Evolutionary conservation across 306 rosid genomes (phyloP).

Genomic region (Castanopsis chinensis): DNA sequence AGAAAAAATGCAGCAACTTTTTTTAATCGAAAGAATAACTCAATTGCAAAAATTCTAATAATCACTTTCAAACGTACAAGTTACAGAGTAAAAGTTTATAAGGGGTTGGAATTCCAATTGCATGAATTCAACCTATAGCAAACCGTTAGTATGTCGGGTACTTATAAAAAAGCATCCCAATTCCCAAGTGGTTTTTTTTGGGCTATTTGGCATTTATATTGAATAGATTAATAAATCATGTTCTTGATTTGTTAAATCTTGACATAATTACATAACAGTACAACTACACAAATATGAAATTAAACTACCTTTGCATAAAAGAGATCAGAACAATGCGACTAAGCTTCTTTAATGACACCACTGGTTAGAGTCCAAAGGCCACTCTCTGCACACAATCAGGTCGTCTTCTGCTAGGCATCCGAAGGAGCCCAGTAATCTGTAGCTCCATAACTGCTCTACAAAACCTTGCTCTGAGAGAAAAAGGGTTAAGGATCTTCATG

Average conservation of each 20-base stretch:
- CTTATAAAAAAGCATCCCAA: neutral
- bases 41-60: no score
- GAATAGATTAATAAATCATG: neutral
- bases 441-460: conserved; percentile 83
- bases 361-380: conserved; percentile 69
- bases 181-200: neutral
- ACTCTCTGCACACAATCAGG: conserved; percentile 81
- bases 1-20: no score
- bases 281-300: neutral
- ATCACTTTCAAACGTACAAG: no score
- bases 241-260: neutral
- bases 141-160: neutral
- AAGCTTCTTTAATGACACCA: neutral
- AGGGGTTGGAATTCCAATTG: neutral
- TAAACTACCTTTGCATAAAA: neutral
- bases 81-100: neutral
- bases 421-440: conserved; percentile 78
- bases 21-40: no score
- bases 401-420: conserved; percentile 92
- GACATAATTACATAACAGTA: neutral
- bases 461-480: conserved; percentile 72
- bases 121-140: neutral
- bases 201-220: neutral
- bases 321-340: neutral
- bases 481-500: conserved; percentile 49